phyloP scores from a whole-genome alignment of 1,284 basidiomycete genomes.

The Irpex lacteus region DNA sequence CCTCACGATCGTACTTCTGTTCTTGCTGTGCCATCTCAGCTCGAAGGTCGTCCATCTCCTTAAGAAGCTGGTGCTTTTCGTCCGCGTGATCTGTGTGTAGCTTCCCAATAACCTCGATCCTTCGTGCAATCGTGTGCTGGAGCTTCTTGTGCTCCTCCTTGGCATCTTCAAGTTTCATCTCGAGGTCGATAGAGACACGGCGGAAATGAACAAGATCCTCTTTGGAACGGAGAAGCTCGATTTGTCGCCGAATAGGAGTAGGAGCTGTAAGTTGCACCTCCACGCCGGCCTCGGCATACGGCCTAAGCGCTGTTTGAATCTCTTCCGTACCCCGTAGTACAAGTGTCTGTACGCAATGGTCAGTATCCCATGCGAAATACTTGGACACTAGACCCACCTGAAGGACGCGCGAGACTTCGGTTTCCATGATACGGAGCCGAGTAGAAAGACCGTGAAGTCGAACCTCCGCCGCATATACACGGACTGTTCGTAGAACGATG shows the following conservation, averaged over 20 bases:
- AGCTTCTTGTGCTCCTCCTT: background rate
- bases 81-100: background rate
- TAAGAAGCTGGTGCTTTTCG: background rate
- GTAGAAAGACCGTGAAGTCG: background rate
- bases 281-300: background rate
- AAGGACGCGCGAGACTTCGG: background rate
- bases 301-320: background rate
- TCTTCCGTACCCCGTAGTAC: background rate
- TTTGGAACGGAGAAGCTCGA: constrained; percentile 2
- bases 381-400: background rate
- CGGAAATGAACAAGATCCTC: constrained; percentile 7
- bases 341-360: background rate
- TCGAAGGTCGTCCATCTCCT: background rate
- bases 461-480: background rate
- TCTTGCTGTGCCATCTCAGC: background rate
- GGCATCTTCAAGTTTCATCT: background rate
- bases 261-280: background rate
- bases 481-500: background rate
- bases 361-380: background rate
- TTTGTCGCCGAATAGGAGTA: constrained; percentile 2
- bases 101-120: background rate
- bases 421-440: background rate
- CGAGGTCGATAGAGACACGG: constrained; percentile 1
- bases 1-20: background rate
- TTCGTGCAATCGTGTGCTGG: background rate